These are phyloP conservation scores for Tolypocladium ovalisporum DNA, from an alignment of 2,329 filamentous ascomycete species.

Conservation along the genomic window DNA sequence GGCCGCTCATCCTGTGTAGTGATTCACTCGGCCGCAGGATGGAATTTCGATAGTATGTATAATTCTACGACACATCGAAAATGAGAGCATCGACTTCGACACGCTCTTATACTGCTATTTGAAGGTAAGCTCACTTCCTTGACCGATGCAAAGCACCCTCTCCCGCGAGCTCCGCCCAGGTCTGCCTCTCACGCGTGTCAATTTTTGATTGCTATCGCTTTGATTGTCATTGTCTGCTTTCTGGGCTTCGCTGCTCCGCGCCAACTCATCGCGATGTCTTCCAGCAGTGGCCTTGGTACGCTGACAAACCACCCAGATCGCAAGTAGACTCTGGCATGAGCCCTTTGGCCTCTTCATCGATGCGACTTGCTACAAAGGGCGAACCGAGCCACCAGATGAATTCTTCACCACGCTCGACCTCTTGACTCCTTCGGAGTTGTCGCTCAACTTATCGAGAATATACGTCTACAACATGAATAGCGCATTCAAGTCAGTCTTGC, in stretches of 20 bases:
- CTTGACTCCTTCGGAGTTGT: constrained; percentile 50
- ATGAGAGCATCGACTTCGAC: constrained; percentile 54
- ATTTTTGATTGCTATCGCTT: background rate
- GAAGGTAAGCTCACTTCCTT: constrained; percentile 34
- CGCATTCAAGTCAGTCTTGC: constrained; percentile 40
- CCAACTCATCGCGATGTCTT: background rate
- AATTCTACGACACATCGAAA: constrained; percentile 56
- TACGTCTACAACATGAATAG: constrained; percentile 69
- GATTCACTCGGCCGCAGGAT: constrained; percentile 32
- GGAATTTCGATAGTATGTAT: constrained; percentile 59
- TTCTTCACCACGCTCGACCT: constrained; percentile 53
- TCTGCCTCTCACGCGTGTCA: background rate
- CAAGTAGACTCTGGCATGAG: constrained; percentile 58
- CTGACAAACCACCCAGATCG: constrained; percentile 35
- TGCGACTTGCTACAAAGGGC: constrained; percentile 59
- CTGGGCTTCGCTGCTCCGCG: background rate
- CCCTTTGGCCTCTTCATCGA: constrained; percentile 59
- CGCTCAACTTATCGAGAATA: constrained; percentile 46
- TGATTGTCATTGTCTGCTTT: background rate
- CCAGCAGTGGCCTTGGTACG: too few species aligned
- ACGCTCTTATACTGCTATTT: constrained; percentile 57
- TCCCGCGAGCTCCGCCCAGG: background rate
- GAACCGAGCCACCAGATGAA: constrained; percentile 54
- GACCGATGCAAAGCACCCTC: background rate
- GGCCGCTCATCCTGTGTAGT: background rate